Conservation (phyloP, 768 basidiomycete genomes). For the Leccinum pellstonianum region DNA sequence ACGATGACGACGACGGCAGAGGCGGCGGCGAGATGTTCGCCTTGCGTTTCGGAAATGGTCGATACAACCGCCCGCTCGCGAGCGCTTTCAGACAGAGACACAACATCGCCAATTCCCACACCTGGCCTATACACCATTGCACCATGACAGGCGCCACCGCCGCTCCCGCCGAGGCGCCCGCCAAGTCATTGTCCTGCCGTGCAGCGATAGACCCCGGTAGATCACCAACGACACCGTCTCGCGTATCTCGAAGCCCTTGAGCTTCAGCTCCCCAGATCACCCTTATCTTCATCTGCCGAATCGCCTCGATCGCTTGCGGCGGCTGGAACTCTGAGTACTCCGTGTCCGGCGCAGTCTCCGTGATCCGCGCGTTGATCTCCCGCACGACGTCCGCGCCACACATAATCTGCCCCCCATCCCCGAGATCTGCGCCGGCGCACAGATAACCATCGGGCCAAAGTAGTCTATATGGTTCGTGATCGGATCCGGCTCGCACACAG, state of each 20-base stretch:
- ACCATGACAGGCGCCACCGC: constrained; percentile 16
- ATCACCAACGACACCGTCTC: constrained; percentile 83
- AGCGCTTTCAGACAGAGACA: constrained; percentile 81
- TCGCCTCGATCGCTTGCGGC: constrained; percentile 65
- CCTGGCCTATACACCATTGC: constrained; percentile 72
- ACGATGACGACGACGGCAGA: constrained; percentile 5
- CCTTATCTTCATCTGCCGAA: constrained; percentile 66
- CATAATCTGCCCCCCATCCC: constrained; percentile 88
- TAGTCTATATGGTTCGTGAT: constrained; percentile 97
- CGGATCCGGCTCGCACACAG: constrained; percentile 55
- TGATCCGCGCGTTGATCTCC: constrained; percentile 67
- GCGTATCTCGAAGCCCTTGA: constrained; percentile 92
- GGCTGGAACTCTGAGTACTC: constrained; percentile 60
- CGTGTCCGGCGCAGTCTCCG: constrained; percentile 54
- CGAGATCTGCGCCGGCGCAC: constrained; percentile 74
- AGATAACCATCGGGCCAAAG: constrained; percentile 95
- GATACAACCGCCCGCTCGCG: constrained; percentile 60
- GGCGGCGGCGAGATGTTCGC: constrained; percentile 25
- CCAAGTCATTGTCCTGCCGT: constrained; percentile 58
- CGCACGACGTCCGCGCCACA: constrained; percentile 84
- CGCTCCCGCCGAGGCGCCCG: constrained; percentile 13
- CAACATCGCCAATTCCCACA: constrained; percentile 68
- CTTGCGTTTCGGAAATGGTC: constrained; percentile 37
- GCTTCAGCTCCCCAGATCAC: constrained; percentile 82
- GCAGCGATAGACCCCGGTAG: constrained; percentile 75